Evolutionary conservation across 495 filamentous ascomycete species (phyloP).

Genomic region (Parmelia sp.): DNA sequence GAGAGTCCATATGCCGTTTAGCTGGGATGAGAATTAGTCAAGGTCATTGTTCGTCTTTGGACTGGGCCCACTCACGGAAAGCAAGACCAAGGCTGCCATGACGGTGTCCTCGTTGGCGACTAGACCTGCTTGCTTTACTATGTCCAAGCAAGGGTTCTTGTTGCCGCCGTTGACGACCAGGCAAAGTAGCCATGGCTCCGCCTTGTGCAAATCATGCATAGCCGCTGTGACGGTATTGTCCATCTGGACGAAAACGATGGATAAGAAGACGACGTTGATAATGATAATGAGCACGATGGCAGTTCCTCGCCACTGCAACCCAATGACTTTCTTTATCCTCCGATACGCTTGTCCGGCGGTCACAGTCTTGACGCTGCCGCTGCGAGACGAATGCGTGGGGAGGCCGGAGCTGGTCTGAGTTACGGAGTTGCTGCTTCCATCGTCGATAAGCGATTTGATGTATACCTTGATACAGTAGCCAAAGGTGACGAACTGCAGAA

Average conservation of each 20-base stretch:
- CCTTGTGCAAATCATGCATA: conserved; percentile 45
- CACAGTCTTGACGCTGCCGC: conserved; percentile 70
- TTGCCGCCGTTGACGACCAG: conserved; percentile 52
- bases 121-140: conserved; percentile 45
- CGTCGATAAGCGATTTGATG: conserved; percentile 70
- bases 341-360: conserved; percentile 84
- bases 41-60: too few species aligned
- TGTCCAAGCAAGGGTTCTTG: conserved; percentile 56
- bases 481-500: conserved; percentile 81
- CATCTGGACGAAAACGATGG: conserved; percentile 79
- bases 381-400: conserved; percentile 56
- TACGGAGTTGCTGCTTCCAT: conserved; percentile 45
- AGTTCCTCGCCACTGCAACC: conserved; percentile 90
- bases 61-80: conserved; percentile 53
- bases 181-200: conserved; percentile 66
- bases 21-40: conserved; percentile 37
- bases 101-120: conserved; percentile 70
- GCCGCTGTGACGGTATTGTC: conserved; percentile 60
- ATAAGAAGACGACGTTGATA: conserved; percentile 84
- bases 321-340: conserved; percentile 76
- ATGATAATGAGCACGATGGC: conserved; percentile 81
- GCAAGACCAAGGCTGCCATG: conserved; percentile 70
- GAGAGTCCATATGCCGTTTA: conserved; percentile 79
- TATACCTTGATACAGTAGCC: conserved; percentile 94
- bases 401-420: conserved; percentile 62